These are phyloP conservation scores for Aspergillus sp. DNA, from an alignment of 2,329 filamentous ascomycete species.

Conservation along the genomic window DNA sequence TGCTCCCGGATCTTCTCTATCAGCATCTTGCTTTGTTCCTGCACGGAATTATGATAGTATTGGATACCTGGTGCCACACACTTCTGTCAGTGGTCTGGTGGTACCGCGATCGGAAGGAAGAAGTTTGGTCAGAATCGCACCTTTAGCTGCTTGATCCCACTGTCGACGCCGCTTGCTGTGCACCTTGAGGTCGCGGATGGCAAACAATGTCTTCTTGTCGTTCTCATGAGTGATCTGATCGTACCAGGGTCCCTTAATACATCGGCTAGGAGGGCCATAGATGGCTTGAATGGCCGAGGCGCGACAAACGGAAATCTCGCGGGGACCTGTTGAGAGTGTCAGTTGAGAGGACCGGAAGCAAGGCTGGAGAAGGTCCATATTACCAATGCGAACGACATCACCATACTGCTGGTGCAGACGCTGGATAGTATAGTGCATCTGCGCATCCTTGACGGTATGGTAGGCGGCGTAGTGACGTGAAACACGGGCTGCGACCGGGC, in stretches of 20 bases:
- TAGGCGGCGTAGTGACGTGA: slow-evolving; percentile 30
- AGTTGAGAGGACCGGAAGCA: background rate
- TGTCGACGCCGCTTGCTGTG: slow-evolving; percentile 16
- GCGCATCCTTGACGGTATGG: slow-evolving; percentile 25
- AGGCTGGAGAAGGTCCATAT: background rate
- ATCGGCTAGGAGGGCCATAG: slow-evolving; percentile 15
- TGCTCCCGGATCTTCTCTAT: background rate
- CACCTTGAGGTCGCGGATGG: slow-evolving; percentile 9
- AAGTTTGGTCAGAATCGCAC: background rate
- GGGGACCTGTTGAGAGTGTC: slow-evolving; percentile 12
- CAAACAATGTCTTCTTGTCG: background rate
- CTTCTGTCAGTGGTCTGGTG: background rate
- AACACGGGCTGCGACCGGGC: slow-evolving; percentile 19
- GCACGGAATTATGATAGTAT: background rate
- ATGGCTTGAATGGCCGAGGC: slow-evolving; percentile 17
- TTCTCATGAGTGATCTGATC: slow-evolving; percentile 14
- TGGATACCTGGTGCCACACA: background rate
- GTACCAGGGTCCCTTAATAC: slow-evolving; percentile 21
- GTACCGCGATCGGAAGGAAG: background rate
- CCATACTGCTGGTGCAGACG: slow-evolving; percentile 36
- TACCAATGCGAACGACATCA: slow-evolving; percentile 38
- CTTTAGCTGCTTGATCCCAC: background rate
- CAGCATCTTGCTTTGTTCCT: background rate
- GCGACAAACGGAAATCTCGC: slow-evolving; percentile 23
- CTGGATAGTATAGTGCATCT: slow-evolving; percentile 34